A percentile compares a stretch with the other conserved stretches of the same genome.
These are phyloP conservation scores for Hemisphaericaspora lyxosophila DNA, from an alignment of 1,139 yeast genomes.

Conservation along the genomic window DNA sequence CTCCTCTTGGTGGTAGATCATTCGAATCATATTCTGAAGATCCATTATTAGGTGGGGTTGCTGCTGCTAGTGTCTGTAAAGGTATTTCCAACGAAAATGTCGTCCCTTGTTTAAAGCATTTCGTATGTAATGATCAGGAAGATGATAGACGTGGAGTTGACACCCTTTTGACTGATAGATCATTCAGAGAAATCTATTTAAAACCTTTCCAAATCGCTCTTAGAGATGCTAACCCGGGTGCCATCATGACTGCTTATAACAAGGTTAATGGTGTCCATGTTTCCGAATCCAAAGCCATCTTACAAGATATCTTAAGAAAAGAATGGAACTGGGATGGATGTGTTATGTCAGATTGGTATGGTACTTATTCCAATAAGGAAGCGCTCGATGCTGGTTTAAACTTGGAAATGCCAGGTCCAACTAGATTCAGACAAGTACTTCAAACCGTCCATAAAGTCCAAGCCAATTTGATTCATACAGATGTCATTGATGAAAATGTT, in stretches of 20 bases:
- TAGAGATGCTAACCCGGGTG: slow-evolving; percentile 48
- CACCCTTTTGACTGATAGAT: slow-evolving; percentile 53
- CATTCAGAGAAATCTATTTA: slow-evolving; percentile 59
- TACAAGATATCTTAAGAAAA: slow-evolving; percentile 45
- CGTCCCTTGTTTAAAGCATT: slow-evolving; percentile 60
- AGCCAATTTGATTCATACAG: slow-evolving; percentile 29
- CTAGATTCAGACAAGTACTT: slow-evolving; percentile 43
- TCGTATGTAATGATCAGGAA: slow-evolving; percentile 61
- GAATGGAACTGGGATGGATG: slow-evolving; percentile 61
- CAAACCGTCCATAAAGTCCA: slow-evolving; percentile 38
- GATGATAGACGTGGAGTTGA: slow-evolving; percentile 51
- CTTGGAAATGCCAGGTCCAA: slow-evolving; percentile 65
- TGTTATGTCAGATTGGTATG: slow-evolving; percentile 65
- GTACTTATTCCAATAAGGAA: slow-evolving; percentile 50
- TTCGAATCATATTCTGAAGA: slow-evolving; percentile 66
- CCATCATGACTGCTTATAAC: slow-evolving; percentile 62
- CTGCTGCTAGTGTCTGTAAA: slow-evolving; percentile 47
- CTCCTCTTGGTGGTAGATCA: slow-evolving; percentile 65
- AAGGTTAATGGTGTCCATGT: slow-evolving; percentile 58
- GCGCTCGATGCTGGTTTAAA: slow-evolving; percentile 57
- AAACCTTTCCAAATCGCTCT: slow-evolving; percentile 63
- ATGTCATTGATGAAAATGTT: slow-evolving; percentile 44
- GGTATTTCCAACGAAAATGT: slow-evolving; percentile 57
- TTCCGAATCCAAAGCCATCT: slow-evolving; percentile 43
- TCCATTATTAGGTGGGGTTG: slow-evolving; percentile 54